Percentiles rank a stretch among this genome's conserved stretches.
phyloP scores from a whole-genome alignment of 73 alveolate genomes.

The Breviolum minutum region DNA sequence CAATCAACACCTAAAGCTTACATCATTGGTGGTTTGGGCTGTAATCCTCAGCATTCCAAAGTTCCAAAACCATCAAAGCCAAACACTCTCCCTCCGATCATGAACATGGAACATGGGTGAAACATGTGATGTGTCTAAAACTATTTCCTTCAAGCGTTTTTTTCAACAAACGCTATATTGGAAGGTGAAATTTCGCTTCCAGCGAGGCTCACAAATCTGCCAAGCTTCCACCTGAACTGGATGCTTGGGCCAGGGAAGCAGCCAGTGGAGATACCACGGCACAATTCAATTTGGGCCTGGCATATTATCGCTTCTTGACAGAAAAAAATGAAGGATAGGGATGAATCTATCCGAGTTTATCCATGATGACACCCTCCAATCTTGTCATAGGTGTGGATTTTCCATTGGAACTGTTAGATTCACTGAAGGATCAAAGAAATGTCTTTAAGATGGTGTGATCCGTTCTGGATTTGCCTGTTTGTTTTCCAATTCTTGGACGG shows the following conservation, averaged over 20 bases:
- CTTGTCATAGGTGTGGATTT: neutral
- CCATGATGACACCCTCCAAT: neutral
- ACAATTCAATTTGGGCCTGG: constrained; percentile 80
- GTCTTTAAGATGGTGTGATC: neutral
- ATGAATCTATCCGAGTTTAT: neutral
- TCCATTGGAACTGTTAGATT: neutral
- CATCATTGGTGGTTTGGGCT: too few species aligned
- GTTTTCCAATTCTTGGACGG: neutral
- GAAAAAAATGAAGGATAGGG: neutral
- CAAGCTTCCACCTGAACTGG: constrained; percentile 54
- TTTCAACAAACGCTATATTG: neutral
- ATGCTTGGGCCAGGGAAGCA: constrained; percentile 55
- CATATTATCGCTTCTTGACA: constrained; percentile 32
- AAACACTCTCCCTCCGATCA: too few species aligned
- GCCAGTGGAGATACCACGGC: constrained; percentile 75
- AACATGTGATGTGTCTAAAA: neutral
- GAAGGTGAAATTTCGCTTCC: neutral
- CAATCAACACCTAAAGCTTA: too few species aligned
- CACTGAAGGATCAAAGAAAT: neutral
- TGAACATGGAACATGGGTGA: neutral
- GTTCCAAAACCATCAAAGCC: too few species aligned
- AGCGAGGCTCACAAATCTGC: neutral
- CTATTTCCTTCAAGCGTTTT: neutral
- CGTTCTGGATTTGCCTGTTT: neutral
- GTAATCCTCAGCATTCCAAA: too few species aligned